Conservation (phyloP, 345 rosid genomes). For the Dimocarpus longan region DNA sequence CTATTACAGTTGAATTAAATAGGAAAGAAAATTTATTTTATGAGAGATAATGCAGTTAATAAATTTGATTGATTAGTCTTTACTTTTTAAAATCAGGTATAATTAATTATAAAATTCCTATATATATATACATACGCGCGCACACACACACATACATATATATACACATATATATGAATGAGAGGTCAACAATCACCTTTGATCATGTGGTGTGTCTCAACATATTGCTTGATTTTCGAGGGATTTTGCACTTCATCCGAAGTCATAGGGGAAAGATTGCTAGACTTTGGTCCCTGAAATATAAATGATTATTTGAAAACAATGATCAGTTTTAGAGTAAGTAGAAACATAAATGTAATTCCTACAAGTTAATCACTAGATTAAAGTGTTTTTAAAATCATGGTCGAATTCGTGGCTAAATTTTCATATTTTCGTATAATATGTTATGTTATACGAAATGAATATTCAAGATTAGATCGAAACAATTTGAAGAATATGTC, state of each 20-base stretch:
- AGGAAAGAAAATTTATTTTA: no score
- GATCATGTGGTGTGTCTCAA: not conserved
- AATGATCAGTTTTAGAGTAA: not conserved
- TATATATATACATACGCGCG: no score
- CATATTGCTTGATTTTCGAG: not conserved
- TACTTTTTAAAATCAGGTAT: no score
- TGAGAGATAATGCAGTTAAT: no score
- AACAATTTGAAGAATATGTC: not conserved
- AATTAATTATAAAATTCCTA: no score
- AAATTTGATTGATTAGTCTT: no score
- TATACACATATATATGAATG: no score
- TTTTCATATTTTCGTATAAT: no score
- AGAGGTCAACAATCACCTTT: constrained; percentile 6
- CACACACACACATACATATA: no score
- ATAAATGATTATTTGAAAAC: not conserved
- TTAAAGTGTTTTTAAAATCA: not conserved
- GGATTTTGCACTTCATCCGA: not conserved
- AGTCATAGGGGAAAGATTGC: not conserved
- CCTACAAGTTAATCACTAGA: not conserved
- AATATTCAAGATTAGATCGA: not conserved
- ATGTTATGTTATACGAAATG: not conserved
- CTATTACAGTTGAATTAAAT: no score
- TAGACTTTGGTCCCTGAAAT: constrained; percentile 1
- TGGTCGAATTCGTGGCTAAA: not conserved
- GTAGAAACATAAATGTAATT: not conserved